Percentiles rank a stretch among this genome's conserved stretches.
phyloP scores from a whole-genome alignment of 1,284 basidiomycete genomes.

The Volvariella surrecta region DNA sequence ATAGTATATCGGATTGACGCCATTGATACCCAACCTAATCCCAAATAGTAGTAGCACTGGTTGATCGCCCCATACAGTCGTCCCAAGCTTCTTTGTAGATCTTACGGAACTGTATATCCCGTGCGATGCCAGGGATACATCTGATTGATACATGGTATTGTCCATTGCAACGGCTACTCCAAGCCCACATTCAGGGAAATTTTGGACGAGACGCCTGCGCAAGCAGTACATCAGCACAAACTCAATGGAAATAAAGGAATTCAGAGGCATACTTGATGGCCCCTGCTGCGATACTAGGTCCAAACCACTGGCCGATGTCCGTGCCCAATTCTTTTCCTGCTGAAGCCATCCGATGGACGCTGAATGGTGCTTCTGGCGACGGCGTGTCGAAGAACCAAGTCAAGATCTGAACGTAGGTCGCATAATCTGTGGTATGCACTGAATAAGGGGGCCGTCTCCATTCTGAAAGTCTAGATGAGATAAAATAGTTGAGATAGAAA shows the following conservation, averaged over 20 bases:
- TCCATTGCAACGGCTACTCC: conserved; percentile 82
- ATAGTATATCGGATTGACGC: conserved; percentile 93
- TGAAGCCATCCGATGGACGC: conserved; percentile 92
- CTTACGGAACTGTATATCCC: conserved; percentile 22
- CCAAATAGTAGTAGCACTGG: conserved; percentile 87
- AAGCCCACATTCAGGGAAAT: conserved; percentile 76
- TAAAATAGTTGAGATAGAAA: conserved; percentile 5
- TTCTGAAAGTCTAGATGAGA: conserved; percentile 35
- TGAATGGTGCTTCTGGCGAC: conserved; percentile 83
- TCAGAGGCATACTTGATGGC: conserved; percentile 70
- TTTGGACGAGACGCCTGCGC: conserved; percentile 66
- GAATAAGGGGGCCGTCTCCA: conserved; percentile 71
- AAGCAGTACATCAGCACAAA: conserved; percentile 2
- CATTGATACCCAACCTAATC: conserved; percentile 82
- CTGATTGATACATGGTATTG: conserved; percentile 77
- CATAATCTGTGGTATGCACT: conserved; percentile 51
- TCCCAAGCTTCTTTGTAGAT: conserved; percentile 19
- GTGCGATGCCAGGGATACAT: conserved; percentile 79
- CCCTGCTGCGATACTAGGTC: conserved; percentile 93
- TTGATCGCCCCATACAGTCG: conserved; percentile 64
- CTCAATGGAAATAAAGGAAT: conserved; percentile 1
- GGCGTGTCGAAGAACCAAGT: conserved; percentile 96
- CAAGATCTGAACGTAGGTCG: conserved; percentile 80
- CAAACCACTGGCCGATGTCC: conserved; percentile 97
- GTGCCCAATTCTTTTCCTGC: conserved; percentile 94